Conservation (phyloP, 805 yeast genomes). For the Lipomyces anomalus region DNA sequence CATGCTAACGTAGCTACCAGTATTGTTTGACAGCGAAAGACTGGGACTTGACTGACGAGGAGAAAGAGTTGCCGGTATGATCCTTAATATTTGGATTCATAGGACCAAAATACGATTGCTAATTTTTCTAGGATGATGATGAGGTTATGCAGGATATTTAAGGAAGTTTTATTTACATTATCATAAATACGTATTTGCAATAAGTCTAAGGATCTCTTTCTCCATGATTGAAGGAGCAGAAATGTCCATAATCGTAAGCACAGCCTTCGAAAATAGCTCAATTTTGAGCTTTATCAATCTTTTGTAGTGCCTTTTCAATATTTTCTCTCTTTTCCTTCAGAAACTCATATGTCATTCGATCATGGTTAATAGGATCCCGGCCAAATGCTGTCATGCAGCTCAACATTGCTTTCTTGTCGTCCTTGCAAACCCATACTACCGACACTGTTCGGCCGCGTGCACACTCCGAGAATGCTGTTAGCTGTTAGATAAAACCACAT, state of each 20-base stretch:
- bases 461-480: conserved; percentile 51
- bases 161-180: too few species aligned
- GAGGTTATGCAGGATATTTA: too few species aligned
- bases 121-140: conserved; percentile 4
- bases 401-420: conserved; percentile 52
- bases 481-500: background rate
- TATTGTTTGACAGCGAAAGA: conserved; percentile 77
- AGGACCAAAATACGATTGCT: background rate
- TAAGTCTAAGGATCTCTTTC: too few species aligned
- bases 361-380: conserved; percentile 52
- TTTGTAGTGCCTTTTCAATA: background rate
- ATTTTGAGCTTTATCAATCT: background rate
- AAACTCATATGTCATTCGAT: conserved; percentile 59
- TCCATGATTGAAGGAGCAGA: too few species aligned
- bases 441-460: conserved; percentile 57
- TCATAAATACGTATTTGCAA: too few species aligned
- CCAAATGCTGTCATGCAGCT: conserved; percentile 60
- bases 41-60: conserved; percentile 59
- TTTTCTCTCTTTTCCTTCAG: conserved; percentile 51
- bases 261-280: too few species aligned
- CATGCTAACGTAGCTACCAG: conserved; percentile 30
- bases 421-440: conserved; percentile 61
- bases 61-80: conserved; percentile 20
- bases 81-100: background rate
- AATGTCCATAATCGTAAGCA: too few species aligned